Percentiles rank a stretch among this genome's conserved stretches.
Conservation (phyloP, 306 rosid species). For the Vigna unguiculata region DNA sequence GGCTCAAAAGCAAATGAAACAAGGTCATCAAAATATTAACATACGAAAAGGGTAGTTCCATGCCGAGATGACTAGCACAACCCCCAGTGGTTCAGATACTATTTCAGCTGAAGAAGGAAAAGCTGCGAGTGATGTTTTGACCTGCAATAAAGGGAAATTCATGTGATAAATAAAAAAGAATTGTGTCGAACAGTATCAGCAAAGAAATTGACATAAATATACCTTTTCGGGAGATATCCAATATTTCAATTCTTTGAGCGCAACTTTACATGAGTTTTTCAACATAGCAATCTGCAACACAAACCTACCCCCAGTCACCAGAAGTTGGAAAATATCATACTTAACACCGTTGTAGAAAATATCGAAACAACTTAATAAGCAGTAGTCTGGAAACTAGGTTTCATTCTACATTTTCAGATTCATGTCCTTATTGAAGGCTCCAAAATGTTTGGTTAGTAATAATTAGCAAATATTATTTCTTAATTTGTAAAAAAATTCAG, state of each 20-base stretch:
- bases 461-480: not conserved
- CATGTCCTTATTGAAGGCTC: slow-evolving; percentile 5
- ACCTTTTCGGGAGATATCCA: slow-evolving; percentile 96
- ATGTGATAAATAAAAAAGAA: slow-evolving; percentile 29
- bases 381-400: not conserved
- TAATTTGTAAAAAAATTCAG: slow-evolving; percentile 17
- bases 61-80: slow-evolving; percentile 81
- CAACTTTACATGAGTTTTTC: slow-evolving; percentile 63
- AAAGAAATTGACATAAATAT: slow-evolving; percentile 35
- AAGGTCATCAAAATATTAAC: slow-evolving; percentile 45
- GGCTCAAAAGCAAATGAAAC: slow-evolving; percentile 27
- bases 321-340: slow-evolving; percentile 38
- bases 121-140: slow-evolving; percentile 68
- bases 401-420: slow-evolving; percentile 19
- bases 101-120: slow-evolving; percentile 97
- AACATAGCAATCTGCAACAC: slow-evolving; percentile 72
- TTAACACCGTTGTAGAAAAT: slow-evolving; percentile 14
- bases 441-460: slow-evolving; percentile 18
- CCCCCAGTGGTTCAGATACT: slow-evolving; percentile 94
- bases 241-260: slow-evolving; percentile 65
- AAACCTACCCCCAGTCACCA: slow-evolving; percentile 39
- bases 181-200: slow-evolving; percentile 17
- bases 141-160: slow-evolving; percentile 57
- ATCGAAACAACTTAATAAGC: slow-evolving; percentile 20
- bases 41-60: slow-evolving; percentile 99